Evolutionary conservation across 371 early-diverging fungal species (phyloP), one percentile per base, ranked within the genome.

Genomic region (Mucor velutinosus): DNA sequence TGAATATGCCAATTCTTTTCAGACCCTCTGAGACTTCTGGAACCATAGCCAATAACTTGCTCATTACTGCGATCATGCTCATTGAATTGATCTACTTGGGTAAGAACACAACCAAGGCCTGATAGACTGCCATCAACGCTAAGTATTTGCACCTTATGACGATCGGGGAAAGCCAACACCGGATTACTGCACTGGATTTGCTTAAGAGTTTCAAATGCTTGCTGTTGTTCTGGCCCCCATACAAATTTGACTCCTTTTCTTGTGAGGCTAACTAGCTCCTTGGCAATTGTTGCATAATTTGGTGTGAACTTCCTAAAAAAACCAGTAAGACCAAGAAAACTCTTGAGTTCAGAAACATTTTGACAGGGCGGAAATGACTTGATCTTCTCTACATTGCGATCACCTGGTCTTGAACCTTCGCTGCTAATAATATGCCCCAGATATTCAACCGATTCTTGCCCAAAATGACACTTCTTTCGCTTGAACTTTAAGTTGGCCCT

Each of bases 401-500:
- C 30, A n/a, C 62, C 60, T 17, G 77, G 69, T 0, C 0, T 3
- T 1, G 78, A 17, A 23, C 82, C 84, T 12, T 77, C 14, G 0
- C 15, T 14, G 25, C 71, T 63, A n/a, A 88, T 62, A 67, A 58
- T n/a, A n/a, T n/a, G n/a, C n/a, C n/a, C n/a, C n/a, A n/a, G n/a
- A n/a, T n/a, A n/a, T n/a, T n/a, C n/a, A 0, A 84, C 64, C 14
- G 62, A n/a, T 3, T 62, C 58, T 14, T 57, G 21, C 7, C 61
- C 63, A 58, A 84, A 78, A 19, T 35, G 15, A 69, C 86, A 86
- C 65, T 89, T 87, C 5, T 55, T 53, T 1, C 67, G 67, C 58
- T 81, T 81, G 3, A 85, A 66, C 27, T 68, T 62, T 3, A 88
- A 45, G 4, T 69, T 66, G 19, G 66, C 14, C 15, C 8, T 41